Percentiles rank a stretch among this genome's conserved stretches.
phyloP scores from a whole-genome alignment of 1,284 basidiomycete genomes.

The Pseudozyma sp. region DNA sequence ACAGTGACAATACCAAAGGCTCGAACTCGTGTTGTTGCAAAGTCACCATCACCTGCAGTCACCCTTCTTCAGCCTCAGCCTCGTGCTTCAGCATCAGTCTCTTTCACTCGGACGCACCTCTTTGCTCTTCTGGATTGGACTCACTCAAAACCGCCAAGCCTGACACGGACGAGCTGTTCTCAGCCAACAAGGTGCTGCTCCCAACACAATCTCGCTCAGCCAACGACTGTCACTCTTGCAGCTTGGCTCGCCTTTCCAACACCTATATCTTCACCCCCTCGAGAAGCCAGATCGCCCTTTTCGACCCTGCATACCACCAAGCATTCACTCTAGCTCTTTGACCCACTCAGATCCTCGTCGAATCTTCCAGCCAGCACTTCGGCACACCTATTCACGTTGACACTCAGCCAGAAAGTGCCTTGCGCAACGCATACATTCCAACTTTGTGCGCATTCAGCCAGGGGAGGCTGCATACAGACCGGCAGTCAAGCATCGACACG shows the following conservation, averaged over 20 bases:
- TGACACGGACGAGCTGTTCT: no score
- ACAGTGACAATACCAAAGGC: slow-evolving; percentile 9
- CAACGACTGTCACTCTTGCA: not conserved
- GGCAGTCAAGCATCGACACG: no score
- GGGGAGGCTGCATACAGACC: no score
- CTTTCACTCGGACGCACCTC: not conserved
- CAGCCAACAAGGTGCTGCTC: no score
- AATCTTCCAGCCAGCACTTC: not conserved
- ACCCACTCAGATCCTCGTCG: not conserved
- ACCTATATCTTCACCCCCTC: slow-evolving; percentile 17
- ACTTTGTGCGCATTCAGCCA: no score
- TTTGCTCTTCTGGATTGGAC: not conserved
- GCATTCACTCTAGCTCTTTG: slow-evolving; percentile 15
- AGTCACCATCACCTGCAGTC: slow-evolving; percentile 26
- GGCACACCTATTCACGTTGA: no score
- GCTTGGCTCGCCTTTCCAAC: not conserved
- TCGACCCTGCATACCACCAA: not conserved
- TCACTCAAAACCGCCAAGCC: not conserved
- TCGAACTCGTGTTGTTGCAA: slow-evolving; percentile 25
- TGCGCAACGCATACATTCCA: no score
- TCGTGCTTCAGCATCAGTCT: not conserved
- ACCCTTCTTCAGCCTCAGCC: slow-evolving; percentile 13
- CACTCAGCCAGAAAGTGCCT: no score
- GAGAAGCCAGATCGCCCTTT: not conserved
- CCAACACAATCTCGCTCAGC: not conserved